phyloP scores from a whole-genome alignment of 495 filamentous ascomycete species.

The Opeltia flavorubescens region DNA sequence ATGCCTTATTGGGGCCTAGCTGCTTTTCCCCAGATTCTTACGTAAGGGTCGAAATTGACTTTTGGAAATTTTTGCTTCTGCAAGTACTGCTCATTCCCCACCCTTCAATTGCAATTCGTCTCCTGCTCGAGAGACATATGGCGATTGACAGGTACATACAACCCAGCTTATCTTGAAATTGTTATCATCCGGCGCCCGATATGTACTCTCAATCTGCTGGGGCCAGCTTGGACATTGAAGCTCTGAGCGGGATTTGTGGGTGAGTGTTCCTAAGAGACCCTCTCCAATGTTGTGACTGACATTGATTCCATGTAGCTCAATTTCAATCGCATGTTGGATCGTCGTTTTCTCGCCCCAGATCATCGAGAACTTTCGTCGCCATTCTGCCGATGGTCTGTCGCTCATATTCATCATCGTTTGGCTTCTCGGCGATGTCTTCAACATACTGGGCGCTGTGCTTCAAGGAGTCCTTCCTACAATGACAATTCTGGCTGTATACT shows the following conservation, averaged over 20 bases:
- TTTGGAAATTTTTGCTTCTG: neutral
- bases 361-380: slow-evolving; percentile 79
- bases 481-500: slow-evolving; percentile 90
- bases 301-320: slow-evolving; percentile 43
- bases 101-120: too few relatives aligned
- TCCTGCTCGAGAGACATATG: too few relatives aligned
- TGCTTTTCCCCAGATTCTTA: neutral
- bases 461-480: slow-evolving; percentile 93
- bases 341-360: slow-evolving; percentile 97
- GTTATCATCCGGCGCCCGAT: too few relatives aligned
- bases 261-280: slow-evolving; percentile 22
- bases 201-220: slow-evolving; percentile 60
- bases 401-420: slow-evolving; percentile 82
- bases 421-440: slow-evolving; percentile 91
- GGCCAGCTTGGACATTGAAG: slow-evolving; percentile 65
- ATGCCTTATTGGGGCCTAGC: neutral
- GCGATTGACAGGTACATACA: too few relatives aligned
- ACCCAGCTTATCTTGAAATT: too few relatives aligned
- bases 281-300: neutral
- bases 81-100: neutral
- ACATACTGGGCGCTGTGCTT: slow-evolving; percentile 82
- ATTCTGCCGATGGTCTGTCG: slow-evolving; percentile 78
- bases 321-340: slow-evolving; percentile 95
- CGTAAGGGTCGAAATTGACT: neutral
- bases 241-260: slow-evolving; percentile 83